Evolutionary conservation across 306 rosid species (phyloP), one percentile per base, ranked within the genome.

Genomic region (Senna siamea): DNA sequence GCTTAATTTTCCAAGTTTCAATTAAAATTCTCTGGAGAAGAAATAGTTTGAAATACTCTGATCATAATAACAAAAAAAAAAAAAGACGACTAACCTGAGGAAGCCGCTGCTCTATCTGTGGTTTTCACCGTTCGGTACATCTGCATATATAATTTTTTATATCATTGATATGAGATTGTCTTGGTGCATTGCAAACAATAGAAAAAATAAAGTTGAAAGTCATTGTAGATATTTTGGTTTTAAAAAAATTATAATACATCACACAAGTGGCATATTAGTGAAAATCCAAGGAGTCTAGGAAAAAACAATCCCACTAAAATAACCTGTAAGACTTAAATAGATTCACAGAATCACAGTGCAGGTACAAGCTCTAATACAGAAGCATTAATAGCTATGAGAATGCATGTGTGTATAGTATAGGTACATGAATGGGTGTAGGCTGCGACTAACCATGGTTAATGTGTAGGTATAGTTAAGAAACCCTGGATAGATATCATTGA

Each of bases 61-160:
- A 41, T 41, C 6, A 37, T 37, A 2, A 5, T 37, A 32, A 32
- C 5, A 32, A 32, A 2, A 32, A 32, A 2, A 51, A n/a, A 6
- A 26, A 74, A 37, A 38, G 2, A 44, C 1, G 51, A 9, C 66
- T 46, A 50, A 91, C 98, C 98, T 77, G 98, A 94, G 43, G 96
- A 79, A 78, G 94, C 96, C 20, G 97, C 92, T 46, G 96, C 88
- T 82, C 81, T 89, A 72, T 92, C 96, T 7, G 97, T 94, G 32
- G 96, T 94, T 73, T 94, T 94, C 67, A 94, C 99, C 79, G 99
- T 94, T 78, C 99, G 85, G 79, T 92, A 94, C 99, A 94, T 94
- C 99, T 94, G 83, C 41, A 82, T 74, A 41, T 41, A 41, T 18
- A 70, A 77, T 43, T 11, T 56, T 8, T 32, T 28, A 9, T 32